Percentiles rank a stretch among this genome's conserved stretches.
These are phyloP conservation scores for Alternaria burnsii DNA, from an alignment of 2,329 filamentous ascomycete genomes.

Conservation along the genomic window DNA sequence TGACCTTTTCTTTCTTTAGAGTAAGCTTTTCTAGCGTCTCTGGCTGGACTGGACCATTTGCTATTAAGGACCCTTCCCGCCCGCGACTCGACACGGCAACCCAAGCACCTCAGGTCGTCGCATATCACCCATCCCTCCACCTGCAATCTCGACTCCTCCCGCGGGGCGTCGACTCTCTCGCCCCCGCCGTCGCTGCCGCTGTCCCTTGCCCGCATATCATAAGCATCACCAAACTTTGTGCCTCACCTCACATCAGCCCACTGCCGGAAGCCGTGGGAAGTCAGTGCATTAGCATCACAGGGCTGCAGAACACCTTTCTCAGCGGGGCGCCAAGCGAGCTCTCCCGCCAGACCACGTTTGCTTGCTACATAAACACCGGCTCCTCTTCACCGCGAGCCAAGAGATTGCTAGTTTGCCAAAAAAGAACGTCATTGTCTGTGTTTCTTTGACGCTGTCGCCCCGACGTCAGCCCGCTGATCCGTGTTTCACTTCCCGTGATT, in stretches of 20 bases:
- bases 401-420: slow-evolving; percentile 3
- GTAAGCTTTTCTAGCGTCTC: slow-evolving; percentile 33
- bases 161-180: slow-evolving; percentile 2
- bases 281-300: slow-evolving; percentile 28
- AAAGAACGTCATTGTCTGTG: slow-evolving; percentile 19
- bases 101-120: not conserved
- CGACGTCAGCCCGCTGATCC: slow-evolving; percentile 40
- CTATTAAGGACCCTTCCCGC: slow-evolving; percentile 24
- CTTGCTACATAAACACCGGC: slow-evolving; percentile 31
- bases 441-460: slow-evolving; percentile 28
- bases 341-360: slow-evolving; percentile 15
- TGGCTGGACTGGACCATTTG: slow-evolving; percentile 18
- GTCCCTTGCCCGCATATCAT: slow-evolving; percentile 12
- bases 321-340: slow-evolving; percentile 37
- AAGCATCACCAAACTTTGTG: slow-evolving; percentile 28
- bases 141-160: not conserved
- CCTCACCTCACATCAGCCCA: slow-evolving; percentile 29
- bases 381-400: slow-evolving; percentile 13
- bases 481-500: slow-evolving; percentile 34
- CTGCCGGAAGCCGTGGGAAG: slow-evolving; percentile 39
- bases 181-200: not conserved
- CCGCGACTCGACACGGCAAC: slow-evolving; percentile 10
- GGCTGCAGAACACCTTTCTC: slow-evolving; percentile 27
- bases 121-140: slow-evolving; percentile 3
- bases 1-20: slow-evolving; percentile 35